A percentile compares a stretch with the other conserved stretches of the same genome.
phyloP scores from a whole-genome alignment of 805 yeast genomes.

The Debaryomyces tyrocola region DNA sequence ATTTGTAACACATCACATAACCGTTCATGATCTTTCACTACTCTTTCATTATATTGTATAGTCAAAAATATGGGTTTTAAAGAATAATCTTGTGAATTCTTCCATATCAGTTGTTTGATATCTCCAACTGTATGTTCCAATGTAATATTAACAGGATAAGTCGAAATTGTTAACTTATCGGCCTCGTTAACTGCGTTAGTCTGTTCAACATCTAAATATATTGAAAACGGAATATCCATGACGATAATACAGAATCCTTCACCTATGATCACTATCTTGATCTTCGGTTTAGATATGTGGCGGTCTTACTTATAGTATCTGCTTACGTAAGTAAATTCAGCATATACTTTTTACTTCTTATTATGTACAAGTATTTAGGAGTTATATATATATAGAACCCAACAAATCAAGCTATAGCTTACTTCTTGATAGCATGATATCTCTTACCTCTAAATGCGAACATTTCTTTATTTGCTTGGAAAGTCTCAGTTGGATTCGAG shows the following conservation, averaged over 20 bases:
- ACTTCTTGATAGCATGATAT: conserved; percentile 71
- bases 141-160: conserved; percentile 19
- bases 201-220: conserved; percentile 11
- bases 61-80: conserved; percentile 27
- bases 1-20: conserved; percentile 13
- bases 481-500: conserved; percentile 86
- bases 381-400: not conserved
- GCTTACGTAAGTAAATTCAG: too few relatives aligned
- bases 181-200: conserved; percentile 1
- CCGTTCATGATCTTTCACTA: conserved; percentile 9
- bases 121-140: conserved; percentile 23
- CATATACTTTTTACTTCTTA: not conserved
- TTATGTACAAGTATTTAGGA: not conserved
- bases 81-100: conserved; percentile 17
- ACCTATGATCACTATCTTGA: not conserved
- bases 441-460: conserved; percentile 96
- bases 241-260: not conserved
- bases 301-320: too few relatives aligned
- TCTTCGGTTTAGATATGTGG: too few relatives aligned
- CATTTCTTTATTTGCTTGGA: conserved; percentile 84
- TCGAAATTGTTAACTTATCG: not conserved
- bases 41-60: conserved; percentile 11
- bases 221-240: conserved; percentile 21
- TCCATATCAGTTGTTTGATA: conserved; percentile 29
- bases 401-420: not conserved